Conservation (phyloP, 176 grass and related monocot species). For the Bromus sterilis region DNA sequence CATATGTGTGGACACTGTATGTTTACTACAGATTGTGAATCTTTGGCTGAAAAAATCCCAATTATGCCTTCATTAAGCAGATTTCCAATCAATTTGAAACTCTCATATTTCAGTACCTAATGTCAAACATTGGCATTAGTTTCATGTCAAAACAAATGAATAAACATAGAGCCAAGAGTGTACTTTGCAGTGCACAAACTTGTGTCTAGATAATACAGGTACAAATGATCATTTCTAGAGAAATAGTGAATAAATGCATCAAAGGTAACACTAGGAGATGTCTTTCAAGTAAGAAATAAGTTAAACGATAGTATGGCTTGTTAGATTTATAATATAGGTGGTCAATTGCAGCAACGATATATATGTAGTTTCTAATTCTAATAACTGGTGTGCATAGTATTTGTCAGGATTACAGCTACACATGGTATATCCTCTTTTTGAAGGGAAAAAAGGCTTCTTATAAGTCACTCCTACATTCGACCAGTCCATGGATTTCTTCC, state of each 20-base stretch:
- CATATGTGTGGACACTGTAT: constrained; percentile 7
- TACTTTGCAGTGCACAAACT: neutral
- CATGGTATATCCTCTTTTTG: no score
- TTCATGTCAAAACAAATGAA: neutral
- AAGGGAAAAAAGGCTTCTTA: no score
- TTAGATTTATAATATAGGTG: neutral
- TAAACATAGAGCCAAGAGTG: neutral
- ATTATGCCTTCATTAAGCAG: neutral
- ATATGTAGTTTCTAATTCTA: neutral
- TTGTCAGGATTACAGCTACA: neutral
- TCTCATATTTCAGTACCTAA: constrained; percentile 4
- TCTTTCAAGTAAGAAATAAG: no score
- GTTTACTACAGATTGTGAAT: neutral
- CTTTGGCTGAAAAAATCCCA: neutral
- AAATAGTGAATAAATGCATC: neutral
- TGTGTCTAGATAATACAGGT: neutral
- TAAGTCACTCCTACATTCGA: no score
- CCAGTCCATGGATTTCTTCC: no score
- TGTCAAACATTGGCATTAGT: neutral
- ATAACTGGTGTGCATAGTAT: neutral
- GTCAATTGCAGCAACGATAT: neutral
- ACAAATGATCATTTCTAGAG: neutral
- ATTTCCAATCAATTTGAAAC: neutral
- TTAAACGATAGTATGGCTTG: no score
- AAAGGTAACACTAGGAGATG: neutral